A percentile compares a stretch with the other conserved stretches of the same genome.
These are phyloP conservation scores for Diaporthe ilicicola DNA, from an alignment of 2,329 filamentous ascomycete species.

Conservation along the genomic window DNA sequence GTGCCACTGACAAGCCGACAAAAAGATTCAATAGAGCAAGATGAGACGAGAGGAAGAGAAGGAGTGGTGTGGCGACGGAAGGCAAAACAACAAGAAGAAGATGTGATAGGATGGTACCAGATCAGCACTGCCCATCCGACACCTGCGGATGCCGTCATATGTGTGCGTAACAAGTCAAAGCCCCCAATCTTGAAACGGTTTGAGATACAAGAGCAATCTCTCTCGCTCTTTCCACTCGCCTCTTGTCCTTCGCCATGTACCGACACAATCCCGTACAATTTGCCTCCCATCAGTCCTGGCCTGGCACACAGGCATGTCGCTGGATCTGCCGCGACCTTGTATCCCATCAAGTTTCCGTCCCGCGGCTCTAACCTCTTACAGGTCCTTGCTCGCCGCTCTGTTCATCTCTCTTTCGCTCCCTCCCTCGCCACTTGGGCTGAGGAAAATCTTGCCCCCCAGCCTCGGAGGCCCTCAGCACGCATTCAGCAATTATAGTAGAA, in stretches of 20 bases:
- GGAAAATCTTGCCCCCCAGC: not conserved
- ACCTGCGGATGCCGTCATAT: conserved; percentile 4
- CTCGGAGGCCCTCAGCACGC: conserved; percentile 24
- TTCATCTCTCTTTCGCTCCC: not conserved
- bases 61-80: not conserved
- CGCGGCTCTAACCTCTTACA: conserved; percentile 2
- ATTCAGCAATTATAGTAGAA: not conserved
- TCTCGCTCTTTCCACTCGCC: conserved; percentile 12
- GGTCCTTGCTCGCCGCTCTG: not conserved
- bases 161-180: not conserved
- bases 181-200: conserved; percentile 9
- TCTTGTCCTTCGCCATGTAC: not conserved
- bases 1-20: not conserved
- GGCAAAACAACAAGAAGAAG: not conserved
- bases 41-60: not conserved
- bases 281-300: not conserved
- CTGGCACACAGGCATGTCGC: not conserved
- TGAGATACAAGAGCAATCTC: conserved; percentile 3
- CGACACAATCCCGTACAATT: conserved; percentile 1
- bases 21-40: not conserved
- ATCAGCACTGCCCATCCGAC: not conserved
- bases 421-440: not conserved
- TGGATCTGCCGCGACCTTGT: not conserved
- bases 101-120: not conserved
- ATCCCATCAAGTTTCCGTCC: conserved; percentile 6